These are phyloP conservation scores for Fraxinus pennsylvanica DNA, from an alignment of 257 asterid species.

Conservation along the genomic window DNA sequence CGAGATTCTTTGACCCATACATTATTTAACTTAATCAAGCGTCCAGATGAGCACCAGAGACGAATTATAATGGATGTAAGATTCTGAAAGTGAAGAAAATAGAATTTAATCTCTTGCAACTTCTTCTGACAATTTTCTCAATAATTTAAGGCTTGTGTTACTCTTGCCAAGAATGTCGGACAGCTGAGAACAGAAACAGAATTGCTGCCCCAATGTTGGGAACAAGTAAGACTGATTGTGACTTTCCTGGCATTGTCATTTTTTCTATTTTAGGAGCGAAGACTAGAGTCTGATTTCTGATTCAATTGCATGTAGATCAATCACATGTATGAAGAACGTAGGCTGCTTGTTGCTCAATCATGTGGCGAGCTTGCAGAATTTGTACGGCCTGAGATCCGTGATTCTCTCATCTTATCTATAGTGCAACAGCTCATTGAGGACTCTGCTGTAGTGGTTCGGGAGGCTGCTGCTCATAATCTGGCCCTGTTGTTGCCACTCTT, in stretches of 20 bases:
- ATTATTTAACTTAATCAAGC: slow-evolving; percentile 93
- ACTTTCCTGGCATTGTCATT: slow-evolving; percentile 15
- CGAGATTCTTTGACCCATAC: slow-evolving; percentile 99
- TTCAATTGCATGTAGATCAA: slow-evolving; percentile 62
- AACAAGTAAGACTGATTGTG: slow-evolving; percentile 67
- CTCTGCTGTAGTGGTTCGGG: slow-evolving; percentile 95
- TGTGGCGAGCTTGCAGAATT: slow-evolving; percentile 97
- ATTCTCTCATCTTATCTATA: slow-evolving; percentile 95
- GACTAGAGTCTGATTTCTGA: slow-evolving; percentile 17
- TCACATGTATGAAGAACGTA: slow-evolving; percentile 98
- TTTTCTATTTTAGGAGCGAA: slow-evolving; percentile 1
- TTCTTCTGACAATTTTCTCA: slow-evolving; percentile 27
- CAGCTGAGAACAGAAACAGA: slow-evolving; percentile 96
- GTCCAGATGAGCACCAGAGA: slow-evolving; percentile 98
- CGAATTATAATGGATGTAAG: slow-evolving; percentile 95
- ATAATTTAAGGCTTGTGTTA: slow-evolving; percentile 83
- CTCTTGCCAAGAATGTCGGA: slow-evolving; percentile 92
- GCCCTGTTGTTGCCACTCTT: slow-evolving; percentile 95
- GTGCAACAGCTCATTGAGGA: slow-evolving; percentile 99
- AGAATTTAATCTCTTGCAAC: slow-evolving; percentile 26
- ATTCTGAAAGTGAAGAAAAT: slow-evolving; percentile 29
- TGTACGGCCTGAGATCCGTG: slow-evolving; percentile 97
- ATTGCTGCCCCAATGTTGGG: slow-evolving; percentile 99
- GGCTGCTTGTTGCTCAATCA: slow-evolving; percentile 98
- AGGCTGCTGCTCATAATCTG: slow-evolving; percentile 95